phyloP scores from a whole-genome alignment of 176 grass and related monocot genomes.

The Ananas comosus region DNA sequence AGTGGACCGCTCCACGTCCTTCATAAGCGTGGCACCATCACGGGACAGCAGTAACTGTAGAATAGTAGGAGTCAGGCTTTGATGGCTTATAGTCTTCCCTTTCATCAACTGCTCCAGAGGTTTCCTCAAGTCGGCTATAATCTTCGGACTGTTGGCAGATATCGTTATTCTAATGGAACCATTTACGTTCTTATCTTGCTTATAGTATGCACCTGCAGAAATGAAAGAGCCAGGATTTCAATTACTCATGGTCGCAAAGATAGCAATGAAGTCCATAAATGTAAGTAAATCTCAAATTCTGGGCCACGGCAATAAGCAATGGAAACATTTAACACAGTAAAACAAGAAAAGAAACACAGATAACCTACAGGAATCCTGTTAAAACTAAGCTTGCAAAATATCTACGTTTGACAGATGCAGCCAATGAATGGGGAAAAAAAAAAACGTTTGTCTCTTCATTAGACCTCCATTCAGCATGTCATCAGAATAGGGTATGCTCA shows the following conservation, averaged over 20 bases:
- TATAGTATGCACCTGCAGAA: slow-evolving; percentile 14
- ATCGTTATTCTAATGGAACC: slow-evolving; percentile 15
- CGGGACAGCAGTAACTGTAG: slow-evolving; percentile 11
- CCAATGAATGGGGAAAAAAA: too few relatives aligned
- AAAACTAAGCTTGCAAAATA: too few relatives aligned
- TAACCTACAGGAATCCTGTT: too few relatives aligned
- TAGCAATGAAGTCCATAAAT: neutral
- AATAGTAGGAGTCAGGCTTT: slow-evolving; percentile 12
- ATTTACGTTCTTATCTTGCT: slow-evolving; percentile 8
- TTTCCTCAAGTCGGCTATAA: slow-evolving; percentile 16
- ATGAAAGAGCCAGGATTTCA: neutral
- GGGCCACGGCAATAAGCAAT: neutral
- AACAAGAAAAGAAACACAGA: too few relatives aligned
- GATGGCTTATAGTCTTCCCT: slow-evolving; percentile 20
- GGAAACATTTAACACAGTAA: neutral
- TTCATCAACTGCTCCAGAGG: slow-evolving; percentile 15
- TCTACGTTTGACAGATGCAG: too few relatives aligned
- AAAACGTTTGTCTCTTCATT: too few relatives aligned
- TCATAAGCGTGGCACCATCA: slow-evolving; percentile 10
- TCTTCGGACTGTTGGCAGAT: slow-evolving; percentile 15
- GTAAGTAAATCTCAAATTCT: neutral
- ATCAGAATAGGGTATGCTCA: too few relatives aligned
- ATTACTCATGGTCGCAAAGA: neutral
- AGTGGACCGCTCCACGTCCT: slow-evolving; percentile 7
- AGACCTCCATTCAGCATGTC: too few relatives aligned